These are phyloP conservation scores for Silene noctiflora DNA, from an alignment of 179 eudicot genomes.

Conservation along the genomic window DNA sequence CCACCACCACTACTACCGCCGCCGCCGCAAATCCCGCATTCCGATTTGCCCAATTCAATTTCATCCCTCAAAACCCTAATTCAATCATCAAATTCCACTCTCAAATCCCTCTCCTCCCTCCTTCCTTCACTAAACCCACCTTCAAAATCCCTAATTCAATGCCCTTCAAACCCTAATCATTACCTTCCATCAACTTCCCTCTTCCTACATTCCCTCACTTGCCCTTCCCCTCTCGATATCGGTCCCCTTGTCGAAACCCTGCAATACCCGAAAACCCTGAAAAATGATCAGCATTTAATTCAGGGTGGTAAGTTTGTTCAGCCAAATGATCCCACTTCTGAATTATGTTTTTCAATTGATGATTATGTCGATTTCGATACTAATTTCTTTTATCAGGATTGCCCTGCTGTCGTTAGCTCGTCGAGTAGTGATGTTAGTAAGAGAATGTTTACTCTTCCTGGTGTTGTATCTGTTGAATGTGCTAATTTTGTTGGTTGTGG, in stretches of 20 bases:
- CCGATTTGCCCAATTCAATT: constrained; percentile 25
- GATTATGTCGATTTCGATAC: constrained; percentile 40
- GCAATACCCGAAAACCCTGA: constrained; percentile 54
- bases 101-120: constrained; percentile 35
- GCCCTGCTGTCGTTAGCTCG: constrained; percentile 64
- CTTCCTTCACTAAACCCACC: constrained; percentile 37
- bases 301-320: constrained; percentile 35
- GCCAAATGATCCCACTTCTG: constrained; percentile 33
- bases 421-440: constrained; percentile 27
- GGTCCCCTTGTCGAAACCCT: constrained; percentile 27
- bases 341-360: constrained; percentile 58
- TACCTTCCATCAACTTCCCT: constrained; percentile 55
- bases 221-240: constrained; percentile 43
- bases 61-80: constrained; percentile 29
- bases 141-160: constrained; percentile 30
- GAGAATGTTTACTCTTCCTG: constrained; percentile 54
- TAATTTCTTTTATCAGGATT: constrained; percentile 62
- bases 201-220: constrained; percentile 57
- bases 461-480: constrained; percentile 53
- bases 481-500: constrained; percentile 36
- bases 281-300: constrained; percentile 27
- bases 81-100: constrained; percentile 28
- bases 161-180: constrained; percentile 66
- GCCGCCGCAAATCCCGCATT: constrained; percentile 13
- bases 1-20: constrained; percentile 9